phyloP scores from a whole-genome alignment of 2,329 filamentous ascomycete genomes.

The Myriangium duriaei region DNA sequence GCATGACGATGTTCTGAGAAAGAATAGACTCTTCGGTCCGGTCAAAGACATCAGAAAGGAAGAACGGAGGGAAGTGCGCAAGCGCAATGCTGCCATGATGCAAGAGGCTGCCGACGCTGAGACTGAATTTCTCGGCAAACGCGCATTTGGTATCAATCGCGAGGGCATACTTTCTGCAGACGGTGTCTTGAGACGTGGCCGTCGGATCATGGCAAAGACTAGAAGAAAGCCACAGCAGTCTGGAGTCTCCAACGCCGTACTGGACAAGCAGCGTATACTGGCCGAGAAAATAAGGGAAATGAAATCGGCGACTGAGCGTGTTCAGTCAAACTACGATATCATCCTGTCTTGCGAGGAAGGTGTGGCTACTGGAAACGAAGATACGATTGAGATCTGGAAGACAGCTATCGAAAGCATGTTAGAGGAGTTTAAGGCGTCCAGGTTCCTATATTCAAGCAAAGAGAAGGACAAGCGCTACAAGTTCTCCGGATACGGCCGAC shows the following conservation, averaged over 20 bases:
- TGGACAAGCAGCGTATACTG: constrained; percentile 4
- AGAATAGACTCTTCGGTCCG: constrained; percentile 21
- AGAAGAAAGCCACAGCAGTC: too few relatives aligned
- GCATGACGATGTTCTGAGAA: constrained; percentile 31
- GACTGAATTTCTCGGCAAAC: neutral
- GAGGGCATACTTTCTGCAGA: constrained; percentile 4
- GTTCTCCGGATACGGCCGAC: constrained; percentile 30
- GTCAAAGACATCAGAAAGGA: constrained; percentile 4
- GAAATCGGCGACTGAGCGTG: constrained; percentile 9
- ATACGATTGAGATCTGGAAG: constrained; percentile 43
- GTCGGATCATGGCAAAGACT: neutral
- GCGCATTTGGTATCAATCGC: constrained; percentile 3
- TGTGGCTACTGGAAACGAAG: constrained; percentile 37
- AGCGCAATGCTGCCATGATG: neutral
- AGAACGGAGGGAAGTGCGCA: neutral
- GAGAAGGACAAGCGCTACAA: constrained; percentile 30
- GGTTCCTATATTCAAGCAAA: constrained; percentile 43
- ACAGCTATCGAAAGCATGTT: constrained; percentile 46
- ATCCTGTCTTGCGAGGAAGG: constrained; percentile 35
- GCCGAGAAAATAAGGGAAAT: constrained; percentile 7
- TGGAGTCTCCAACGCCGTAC: neutral
- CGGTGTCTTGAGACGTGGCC: neutral
- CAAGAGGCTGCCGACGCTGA: constrained; percentile 1
- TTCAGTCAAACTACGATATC: constrained; percentile 26
- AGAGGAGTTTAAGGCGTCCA: constrained; percentile 48